A percentile compares a stretch with the other conserved stretches of the same genome.
Conservation (phyloP, 805 yeast genomes). For the Suhomyces sp. region DNA sequence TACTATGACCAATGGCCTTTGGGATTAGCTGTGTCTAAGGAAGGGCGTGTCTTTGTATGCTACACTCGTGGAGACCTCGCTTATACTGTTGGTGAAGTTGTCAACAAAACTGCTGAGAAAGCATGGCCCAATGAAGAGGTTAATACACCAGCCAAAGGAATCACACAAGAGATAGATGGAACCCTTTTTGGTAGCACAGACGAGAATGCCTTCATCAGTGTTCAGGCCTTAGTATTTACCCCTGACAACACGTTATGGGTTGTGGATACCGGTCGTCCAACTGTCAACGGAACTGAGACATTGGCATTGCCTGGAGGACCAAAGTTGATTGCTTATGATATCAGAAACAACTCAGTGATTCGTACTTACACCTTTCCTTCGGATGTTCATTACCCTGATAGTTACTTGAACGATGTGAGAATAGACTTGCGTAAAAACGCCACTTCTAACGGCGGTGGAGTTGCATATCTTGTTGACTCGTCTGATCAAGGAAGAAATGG, state of each 20-base stretch:
- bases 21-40: conserved; percentile 2
- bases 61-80: neutral
- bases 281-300: conserved; percentile 3
- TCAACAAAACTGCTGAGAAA: conserved; percentile 1
- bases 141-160: conserved; percentile 1
- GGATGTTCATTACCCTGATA: conserved; percentile 2
- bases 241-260: conserved; percentile 4
- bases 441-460: neutral
- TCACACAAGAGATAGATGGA: neutral
- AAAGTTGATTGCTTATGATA: conserved; percentile 3
- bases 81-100: conserved; percentile 1
- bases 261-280: conserved; percentile 4
- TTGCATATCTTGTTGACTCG: conserved; percentile 1
- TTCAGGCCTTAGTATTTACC: conserved; percentile 2
- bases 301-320: conserved; percentile 4
- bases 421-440: conserved; percentile 2
- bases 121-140: conserved; percentile 1
- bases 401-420: conserved; percentile 3
- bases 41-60: conserved; percentile 1
- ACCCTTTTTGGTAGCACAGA: conserved; percentile 1
- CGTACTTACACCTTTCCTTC: conserved; percentile 3
- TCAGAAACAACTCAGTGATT: neutral
- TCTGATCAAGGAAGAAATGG: conserved; percentile 4
- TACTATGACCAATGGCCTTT: conserved; percentile 4
- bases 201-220: neutral